These are phyloP conservation scores for Vitis hybrid DNA, from an alignment of 177 flowering plant genomes.

Conservation along the genomic window DNA sequence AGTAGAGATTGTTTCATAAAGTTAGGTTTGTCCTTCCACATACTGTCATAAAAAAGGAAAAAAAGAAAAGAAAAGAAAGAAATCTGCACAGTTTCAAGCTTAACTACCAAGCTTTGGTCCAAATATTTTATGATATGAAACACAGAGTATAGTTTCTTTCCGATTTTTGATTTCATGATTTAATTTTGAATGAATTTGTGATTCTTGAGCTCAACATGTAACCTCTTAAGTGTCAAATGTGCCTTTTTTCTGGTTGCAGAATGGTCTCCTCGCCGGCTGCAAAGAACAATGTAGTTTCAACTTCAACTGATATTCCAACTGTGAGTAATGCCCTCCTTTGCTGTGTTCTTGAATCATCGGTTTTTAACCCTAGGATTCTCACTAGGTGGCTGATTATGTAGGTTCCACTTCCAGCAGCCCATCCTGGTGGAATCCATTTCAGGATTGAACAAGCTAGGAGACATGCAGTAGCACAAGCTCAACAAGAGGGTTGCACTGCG, in stretches of 20 bases:
- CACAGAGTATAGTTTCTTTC: no score
- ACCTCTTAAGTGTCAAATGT: background rate
- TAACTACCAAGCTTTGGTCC: no score
- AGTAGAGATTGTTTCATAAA: no score
- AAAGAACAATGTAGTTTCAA: constrained; percentile 8
- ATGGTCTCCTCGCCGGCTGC: constrained; percentile 9
- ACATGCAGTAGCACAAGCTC: constrained; percentile 55
- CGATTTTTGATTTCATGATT: background rate
- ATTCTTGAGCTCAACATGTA: background rate
- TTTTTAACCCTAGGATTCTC: background rate
- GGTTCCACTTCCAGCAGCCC: constrained; percentile 16
- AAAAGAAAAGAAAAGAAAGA: no score
- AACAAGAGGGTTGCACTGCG: constrained; percentile 56
- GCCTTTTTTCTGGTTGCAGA: constrained; percentile 8
- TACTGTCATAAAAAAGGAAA: no score
- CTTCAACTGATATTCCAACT: background rate
- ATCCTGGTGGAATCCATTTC: constrained; percentile 16
- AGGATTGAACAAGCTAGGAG: constrained; percentile 44
- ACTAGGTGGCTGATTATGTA: constrained; percentile 7
- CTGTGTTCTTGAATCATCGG: background rate
- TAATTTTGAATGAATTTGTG: background rate
- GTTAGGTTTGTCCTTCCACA: no score
- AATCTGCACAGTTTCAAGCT: no score
- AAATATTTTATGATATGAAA: no score
- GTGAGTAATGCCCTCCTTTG: constrained; percentile 5